Percentiles rank a stretch among this genome's conserved stretches.
phyloP scores from a whole-genome alignment of 2,329 filamentous ascomycete species.

The Ascochyta viciae-villosae region DNA sequence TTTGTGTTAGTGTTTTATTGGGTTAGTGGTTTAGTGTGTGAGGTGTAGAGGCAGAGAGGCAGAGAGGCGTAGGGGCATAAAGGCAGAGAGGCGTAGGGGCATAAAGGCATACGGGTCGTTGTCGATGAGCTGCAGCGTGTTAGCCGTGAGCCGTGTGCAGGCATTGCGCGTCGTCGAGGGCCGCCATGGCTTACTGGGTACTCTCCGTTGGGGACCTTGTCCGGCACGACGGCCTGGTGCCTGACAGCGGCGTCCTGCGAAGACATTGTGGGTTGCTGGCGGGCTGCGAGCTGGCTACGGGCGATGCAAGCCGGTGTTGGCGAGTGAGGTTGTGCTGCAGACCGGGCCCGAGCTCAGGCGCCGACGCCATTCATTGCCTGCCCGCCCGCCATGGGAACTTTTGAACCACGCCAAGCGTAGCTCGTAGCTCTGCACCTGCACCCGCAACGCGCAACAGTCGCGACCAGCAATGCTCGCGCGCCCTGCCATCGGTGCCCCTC shows the following conservation, averaged over 20 bases:
- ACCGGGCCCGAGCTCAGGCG: not conserved
- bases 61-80: too few species aligned
- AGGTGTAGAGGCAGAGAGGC: too few species aligned
- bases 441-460: constrained; percentile 24
- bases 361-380: not conserved
- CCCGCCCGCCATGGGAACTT: not conserved
- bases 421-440: not conserved
- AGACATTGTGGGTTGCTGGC: constrained; percentile 39
- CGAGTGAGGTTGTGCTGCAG: constrained; percentile 23
- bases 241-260: constrained; percentile 35
- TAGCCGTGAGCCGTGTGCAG: constrained; percentile 25
- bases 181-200: constrained; percentile 75
- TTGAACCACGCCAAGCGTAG: constrained; percentile 6
- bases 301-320: not conserved
- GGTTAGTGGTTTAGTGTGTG: too few species aligned
- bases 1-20: too few species aligned
- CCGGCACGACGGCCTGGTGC: constrained; percentile 65
- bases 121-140: constrained; percentile 82
- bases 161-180: constrained; percentile 31
- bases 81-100: too few species aligned
- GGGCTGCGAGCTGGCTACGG: constrained; percentile 10
- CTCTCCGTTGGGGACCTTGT: constrained; percentile 80
- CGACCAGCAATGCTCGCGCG: constrained; percentile 17
- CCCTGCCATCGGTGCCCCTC: constrained; percentile 5
- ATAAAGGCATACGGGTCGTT: constrained; percentile 83